Conservation (phyloP, 768 basidiomycete species). For the Suillus tomentosus region DNA sequence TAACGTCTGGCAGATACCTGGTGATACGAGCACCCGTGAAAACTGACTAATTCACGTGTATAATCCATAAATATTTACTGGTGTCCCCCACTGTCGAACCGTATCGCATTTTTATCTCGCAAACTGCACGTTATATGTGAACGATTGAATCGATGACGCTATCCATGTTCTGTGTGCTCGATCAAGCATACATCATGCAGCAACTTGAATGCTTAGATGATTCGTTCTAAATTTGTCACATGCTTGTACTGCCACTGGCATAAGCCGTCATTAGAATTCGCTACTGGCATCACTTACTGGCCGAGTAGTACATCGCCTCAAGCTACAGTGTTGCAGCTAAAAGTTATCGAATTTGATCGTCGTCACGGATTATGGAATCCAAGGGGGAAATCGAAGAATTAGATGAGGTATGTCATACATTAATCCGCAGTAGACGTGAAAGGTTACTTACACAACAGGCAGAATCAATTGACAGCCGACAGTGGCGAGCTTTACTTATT, state of each 20-base stretch:
- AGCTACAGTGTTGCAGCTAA: background rate
- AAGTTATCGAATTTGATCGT: background rate
- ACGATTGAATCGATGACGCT: background rate
- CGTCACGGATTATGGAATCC: constrained; percentile 22
- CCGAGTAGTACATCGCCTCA: background rate
- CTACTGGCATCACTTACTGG: background rate
- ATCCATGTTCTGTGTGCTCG: background rate
- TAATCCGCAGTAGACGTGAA: constrained; percentile 11
- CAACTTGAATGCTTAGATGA: background rate
- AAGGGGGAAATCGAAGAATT: constrained; percentile 30
- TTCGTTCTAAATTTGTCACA: background rate
- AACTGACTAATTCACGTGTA: background rate
- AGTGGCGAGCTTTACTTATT: constrained; percentile 83
- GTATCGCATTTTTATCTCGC: background rate
- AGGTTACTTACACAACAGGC: constrained; percentile 3
- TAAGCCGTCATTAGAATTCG: background rate
- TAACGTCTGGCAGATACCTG: constrained; percentile 23
- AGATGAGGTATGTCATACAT: constrained; percentile 30
- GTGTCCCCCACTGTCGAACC: background rate
- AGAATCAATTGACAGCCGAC: constrained; percentile 73
- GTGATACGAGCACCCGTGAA: background rate
- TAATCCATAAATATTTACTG: background rate
- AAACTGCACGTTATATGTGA: background rate
- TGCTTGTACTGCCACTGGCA: background rate
- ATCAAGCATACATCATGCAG: background rate